These are phyloP conservation scores for Phytophthora hybrid DNA, from an alignment of 352 stramenopile species.

Conservation along the genomic window DNA sequence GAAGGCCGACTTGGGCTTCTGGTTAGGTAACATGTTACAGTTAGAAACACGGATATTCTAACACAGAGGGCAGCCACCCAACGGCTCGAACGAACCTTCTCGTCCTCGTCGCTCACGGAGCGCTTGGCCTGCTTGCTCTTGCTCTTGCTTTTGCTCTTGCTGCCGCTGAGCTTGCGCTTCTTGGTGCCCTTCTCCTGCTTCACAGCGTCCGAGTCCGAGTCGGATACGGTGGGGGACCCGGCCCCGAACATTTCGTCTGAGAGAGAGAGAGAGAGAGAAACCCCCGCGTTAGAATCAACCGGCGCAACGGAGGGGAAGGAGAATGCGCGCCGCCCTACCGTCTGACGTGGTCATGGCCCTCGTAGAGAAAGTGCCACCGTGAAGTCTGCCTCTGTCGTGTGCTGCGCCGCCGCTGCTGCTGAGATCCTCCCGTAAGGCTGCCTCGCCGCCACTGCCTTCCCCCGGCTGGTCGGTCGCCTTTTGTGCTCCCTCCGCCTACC, in stretches of 20 bases:
- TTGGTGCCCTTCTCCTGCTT: slow-evolving; percentile 53
- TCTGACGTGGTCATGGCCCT: slow-evolving; percentile 31
- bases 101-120: slow-evolving; percentile 66
- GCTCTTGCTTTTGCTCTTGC: slow-evolving; percentile 34
- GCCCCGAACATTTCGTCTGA: slow-evolving; percentile 75
- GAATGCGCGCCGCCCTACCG: slow-evolving; percentile 13
- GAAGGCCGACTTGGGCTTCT: slow-evolving; percentile 85
- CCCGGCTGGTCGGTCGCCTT: background rate
- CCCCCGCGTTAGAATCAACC: slow-evolving; percentile 10
- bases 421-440: background rate
- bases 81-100: slow-evolving; percentile 51
- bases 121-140: slow-evolving; percentile 74
- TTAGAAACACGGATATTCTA: slow-evolving; percentile 3
- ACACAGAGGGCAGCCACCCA: background rate
- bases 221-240: slow-evolving; percentile 83
- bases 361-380: background rate
- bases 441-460: background rate
- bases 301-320: background rate
- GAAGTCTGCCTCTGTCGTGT: background rate
- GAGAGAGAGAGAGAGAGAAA: slow-evolving; percentile 9
- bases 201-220: slow-evolving; percentile 82
- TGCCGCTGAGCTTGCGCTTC: slow-evolving; percentile 74
- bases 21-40: slow-evolving; percentile 7
- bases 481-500: background rate
- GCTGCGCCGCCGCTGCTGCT: background rate